Base-by-base conservation (phyloP, 331 rosid species). In the Malus hybrid region DNA sequence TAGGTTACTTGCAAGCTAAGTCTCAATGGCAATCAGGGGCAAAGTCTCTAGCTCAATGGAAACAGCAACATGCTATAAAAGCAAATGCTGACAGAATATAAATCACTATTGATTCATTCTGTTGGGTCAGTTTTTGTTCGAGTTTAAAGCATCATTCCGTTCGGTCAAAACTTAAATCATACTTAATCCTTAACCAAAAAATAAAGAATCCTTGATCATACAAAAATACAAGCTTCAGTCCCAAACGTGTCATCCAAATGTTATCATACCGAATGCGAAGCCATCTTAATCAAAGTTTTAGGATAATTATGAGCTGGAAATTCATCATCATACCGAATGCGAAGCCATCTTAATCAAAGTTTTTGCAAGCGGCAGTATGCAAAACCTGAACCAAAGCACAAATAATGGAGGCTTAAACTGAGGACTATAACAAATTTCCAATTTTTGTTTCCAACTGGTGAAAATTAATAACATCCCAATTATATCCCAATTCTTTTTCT, bases 341-440 rank as follows among this genome's bases (percentile, higher is more conserved):
- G 95, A 83, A 78, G 88, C 85, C 81, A 63, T 85, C 76, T 81
- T 80, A 61, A 83, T 67, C 80, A 82, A 71, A 81, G 80, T 77
- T 82, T 77, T 88, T 65, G 87, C 86, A 42, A 93, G 85, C 57
- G 94, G 96, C 70, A 88, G 44, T 60, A 90, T 63, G 87, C 93
- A 93, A 81, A 93, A 93, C 96, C 98, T 60, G 63, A 72, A 18
- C 54, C 22, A 55, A 71, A 5, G 14, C 65, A 71, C 13, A 3
- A 31, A 11, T 15, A 31, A 13, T 12, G 14, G 33, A 13, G 29
- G 42, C 6, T 32, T 12, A 20, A 71, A 55, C 7, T 19, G 32
- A 24, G 4, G 55, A 48, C 6, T 48, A 36, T 0, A n/a, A 24
- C 1, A n/a, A n/a, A 9, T 28, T 50, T 20, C 11, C 46, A 39